phyloP scores from a whole-genome alignment of 306 rosid species.

The Lotus japonicus region DNA sequence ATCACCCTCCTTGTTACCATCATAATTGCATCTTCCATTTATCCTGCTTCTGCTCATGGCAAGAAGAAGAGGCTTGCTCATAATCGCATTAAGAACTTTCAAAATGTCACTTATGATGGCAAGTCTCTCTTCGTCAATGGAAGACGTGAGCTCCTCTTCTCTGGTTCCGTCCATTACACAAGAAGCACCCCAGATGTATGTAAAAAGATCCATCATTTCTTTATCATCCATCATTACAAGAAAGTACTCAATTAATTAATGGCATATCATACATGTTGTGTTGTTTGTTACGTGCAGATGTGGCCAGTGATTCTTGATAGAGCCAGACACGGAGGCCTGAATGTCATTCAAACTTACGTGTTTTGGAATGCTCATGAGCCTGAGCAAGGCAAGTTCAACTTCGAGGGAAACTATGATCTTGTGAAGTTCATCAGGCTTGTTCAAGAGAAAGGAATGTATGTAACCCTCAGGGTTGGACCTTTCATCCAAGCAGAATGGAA shows the following conservation, averaged over 20 bases:
- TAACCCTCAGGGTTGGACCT: constrained; percentile 74
- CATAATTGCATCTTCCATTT: constrained; percentile 6
- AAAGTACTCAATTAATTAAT: too few relatives aligned
- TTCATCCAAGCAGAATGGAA: constrained; percentile 98
- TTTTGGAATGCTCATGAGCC: constrained; percentile 94
- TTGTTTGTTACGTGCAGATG: constrained; percentile 29
- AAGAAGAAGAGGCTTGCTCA: too few relatives aligned
- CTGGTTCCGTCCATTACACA: constrained; percentile 86
- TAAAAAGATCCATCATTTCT: not conserved
- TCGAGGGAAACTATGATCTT: constrained; percentile 58
- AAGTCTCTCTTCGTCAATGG: constrained; percentile 44
- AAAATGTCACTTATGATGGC: constrained; percentile 47
- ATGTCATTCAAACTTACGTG: constrained; percentile 82
- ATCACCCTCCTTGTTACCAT: constrained; percentile 12
- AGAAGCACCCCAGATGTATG: constrained; percentile 64
- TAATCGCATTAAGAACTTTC: not conserved
- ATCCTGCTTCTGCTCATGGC: not conserved
- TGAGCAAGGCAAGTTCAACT: constrained; percentile 53
- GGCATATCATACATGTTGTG: too few relatives aligned
- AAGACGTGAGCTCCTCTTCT: constrained; percentile 55
- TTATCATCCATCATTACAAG: too few relatives aligned
- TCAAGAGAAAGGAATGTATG: constrained; percentile 50
- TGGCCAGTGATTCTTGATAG: constrained; percentile 62
- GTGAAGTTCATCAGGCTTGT: constrained; percentile 58
- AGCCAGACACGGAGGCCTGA: constrained; percentile 78